phyloP scores from a whole-genome alignment of 2,329 filamentous ascomycete species.

The Fusarium nurragi region DNA sequence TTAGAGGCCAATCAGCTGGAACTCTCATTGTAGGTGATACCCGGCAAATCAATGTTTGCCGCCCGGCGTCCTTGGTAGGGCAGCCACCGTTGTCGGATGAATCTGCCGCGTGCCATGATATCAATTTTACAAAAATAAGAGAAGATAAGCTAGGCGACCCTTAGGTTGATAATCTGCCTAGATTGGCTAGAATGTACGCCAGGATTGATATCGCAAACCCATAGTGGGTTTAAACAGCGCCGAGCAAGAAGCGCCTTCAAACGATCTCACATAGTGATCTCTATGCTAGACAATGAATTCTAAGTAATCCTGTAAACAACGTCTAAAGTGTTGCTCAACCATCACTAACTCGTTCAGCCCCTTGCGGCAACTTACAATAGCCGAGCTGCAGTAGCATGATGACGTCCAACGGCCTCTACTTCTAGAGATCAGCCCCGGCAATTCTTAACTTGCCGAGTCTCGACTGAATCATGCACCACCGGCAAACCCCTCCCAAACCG shows the following conservation, averaged over 20 bases:
- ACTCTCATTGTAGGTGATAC: background rate
- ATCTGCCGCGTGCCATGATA: background rate
- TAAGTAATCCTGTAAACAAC: background rate
- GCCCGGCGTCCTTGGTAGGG: background rate
- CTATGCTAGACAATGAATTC: background rate
- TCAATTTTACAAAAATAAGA: background rate
- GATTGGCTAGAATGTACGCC: background rate
- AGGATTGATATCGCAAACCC: background rate
- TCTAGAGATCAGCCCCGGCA: constrained; percentile 9
- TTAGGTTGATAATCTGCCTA: background rate
- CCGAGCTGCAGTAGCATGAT: background rate
- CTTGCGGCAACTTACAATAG: background rate
- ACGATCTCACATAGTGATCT: too few relatives aligned
- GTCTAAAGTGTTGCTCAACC: background rate
- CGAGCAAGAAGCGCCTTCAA: background rate
- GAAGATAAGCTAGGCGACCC: background rate
- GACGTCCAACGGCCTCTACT: background rate
- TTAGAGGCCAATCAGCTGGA: too few relatives aligned
- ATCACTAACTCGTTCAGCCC: too few relatives aligned
- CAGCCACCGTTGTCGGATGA: background rate
- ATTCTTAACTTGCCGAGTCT: constrained; percentile 8
- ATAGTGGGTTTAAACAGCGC: background rate
- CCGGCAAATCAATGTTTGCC: background rate
- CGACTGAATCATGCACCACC: constrained; percentile 20
- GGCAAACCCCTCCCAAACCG: constrained; percentile 33